These are phyloP conservation scores for Phaeosphaeriaceae sp. DNA, from an alignment of 2,329 filamentous ascomycete genomes.

Conservation along the genomic window DNA sequence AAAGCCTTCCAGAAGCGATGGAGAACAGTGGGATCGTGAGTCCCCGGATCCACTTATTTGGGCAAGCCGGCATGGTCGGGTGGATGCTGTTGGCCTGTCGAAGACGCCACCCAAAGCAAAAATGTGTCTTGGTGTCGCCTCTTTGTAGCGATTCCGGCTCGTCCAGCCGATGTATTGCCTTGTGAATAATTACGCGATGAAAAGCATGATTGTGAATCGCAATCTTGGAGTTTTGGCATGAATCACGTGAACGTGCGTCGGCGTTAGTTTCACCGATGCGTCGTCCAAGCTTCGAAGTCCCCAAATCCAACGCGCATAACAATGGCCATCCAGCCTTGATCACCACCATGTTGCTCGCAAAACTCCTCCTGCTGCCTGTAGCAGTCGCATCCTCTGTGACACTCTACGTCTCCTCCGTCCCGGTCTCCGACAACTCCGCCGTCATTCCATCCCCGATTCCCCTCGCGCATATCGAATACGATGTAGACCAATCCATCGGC, in stretches of 20 bases:
- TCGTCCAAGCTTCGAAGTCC: conserved; percentile 11
- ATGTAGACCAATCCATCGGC: conserved; percentile 45
- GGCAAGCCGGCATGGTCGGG: conserved; percentile 19
- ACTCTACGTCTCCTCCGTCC: conserved; percentile 73
- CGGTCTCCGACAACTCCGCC: conserved; percentile 77
- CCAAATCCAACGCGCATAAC: conserved; percentile 10
- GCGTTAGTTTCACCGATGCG: conserved; percentile 20
- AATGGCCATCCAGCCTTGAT: conserved; percentile 4
- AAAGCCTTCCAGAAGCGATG: conserved; percentile 24
- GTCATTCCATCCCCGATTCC: conserved; percentile 46
- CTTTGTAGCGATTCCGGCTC: conserved; percentile 11
- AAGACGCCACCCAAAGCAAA: conserved; percentile 30
- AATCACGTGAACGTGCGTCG: conserved; percentile 16
- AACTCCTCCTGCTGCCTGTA: conserved; percentile 45
- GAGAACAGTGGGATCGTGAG: conserved; percentile 41
- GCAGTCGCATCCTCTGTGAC: conserved; percentile 49
- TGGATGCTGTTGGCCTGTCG: conserved; percentile 25
- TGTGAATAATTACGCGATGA: neutral
- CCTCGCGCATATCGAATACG: conserved; percentile 54
- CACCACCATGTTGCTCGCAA: conserved; percentile 46
- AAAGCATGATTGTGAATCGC: neutral
- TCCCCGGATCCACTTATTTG: conserved; percentile 38
- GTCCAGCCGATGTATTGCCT: neutral
- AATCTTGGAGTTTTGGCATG: too few relatives aligned
- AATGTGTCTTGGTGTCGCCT: conserved; percentile 11